Evolutionary conservation across 352 stramenopile genomes (phyloP).

Genomic region (Blastocystis hominis): DNA sequence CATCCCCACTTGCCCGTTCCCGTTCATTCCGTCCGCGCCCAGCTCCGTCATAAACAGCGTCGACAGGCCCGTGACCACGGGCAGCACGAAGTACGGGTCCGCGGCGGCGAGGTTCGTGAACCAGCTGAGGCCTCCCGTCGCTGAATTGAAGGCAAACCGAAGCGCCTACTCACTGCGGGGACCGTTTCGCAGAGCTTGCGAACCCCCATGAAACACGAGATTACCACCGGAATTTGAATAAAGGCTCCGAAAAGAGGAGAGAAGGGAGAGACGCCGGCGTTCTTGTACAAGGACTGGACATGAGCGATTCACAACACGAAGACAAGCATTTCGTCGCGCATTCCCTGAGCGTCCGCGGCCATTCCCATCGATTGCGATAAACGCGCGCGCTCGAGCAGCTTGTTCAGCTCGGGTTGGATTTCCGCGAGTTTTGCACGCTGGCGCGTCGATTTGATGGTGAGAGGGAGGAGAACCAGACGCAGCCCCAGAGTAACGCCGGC

Average conservation of each 20-base stretch:
- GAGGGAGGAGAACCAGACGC: constrained; percentile 36
- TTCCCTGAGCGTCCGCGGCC: not conserved
- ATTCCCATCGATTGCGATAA: constrained; percentile 41
- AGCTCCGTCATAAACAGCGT: constrained; percentile 55
- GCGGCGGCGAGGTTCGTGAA: constrained; percentile 43
- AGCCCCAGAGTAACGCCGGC: constrained; percentile 18
- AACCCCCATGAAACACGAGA: constrained; percentile 49
- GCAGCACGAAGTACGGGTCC: constrained; percentile 12
- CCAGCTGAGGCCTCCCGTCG: constrained; percentile 11
- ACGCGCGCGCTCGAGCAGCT: constrained; percentile 38
- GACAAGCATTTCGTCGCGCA: constrained; percentile 45
- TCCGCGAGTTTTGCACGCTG: constrained; percentile 22
- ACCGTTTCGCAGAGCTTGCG: constrained; percentile 53
- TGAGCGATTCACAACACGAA: not conserved
- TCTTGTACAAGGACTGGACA: constrained; percentile 30
- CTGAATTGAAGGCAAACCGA: not conserved
- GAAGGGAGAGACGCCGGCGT: constrained; percentile 31
- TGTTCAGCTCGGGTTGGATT: constrained; percentile 52
- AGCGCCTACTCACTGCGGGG: not conserved
- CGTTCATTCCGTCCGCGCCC: constrained; percentile 48
- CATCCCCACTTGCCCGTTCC: constrained; percentile 34
- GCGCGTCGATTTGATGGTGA: constrained; percentile 15
- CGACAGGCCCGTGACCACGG: constrained; percentile 10
- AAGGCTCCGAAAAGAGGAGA: constrained; percentile 4
- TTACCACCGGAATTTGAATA: constrained; percentile 45